These are phyloP conservation scores for Catharanthus roseus DNA, from an alignment of 257 asterid genomes.

Conservation along the genomic window DNA sequence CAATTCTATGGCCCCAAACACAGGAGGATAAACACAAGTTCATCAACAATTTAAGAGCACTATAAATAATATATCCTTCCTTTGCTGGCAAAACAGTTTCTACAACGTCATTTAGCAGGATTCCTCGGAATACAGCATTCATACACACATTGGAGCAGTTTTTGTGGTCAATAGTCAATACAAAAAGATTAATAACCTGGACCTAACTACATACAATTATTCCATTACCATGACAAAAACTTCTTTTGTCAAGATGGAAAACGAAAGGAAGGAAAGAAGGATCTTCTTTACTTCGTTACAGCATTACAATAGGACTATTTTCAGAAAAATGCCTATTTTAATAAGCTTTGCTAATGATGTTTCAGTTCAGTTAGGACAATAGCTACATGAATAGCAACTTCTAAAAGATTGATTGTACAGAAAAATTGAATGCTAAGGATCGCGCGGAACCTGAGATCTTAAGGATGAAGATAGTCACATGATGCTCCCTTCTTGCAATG, in stretches of 20 bases:
- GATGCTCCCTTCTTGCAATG: slow-evolving; percentile 90
- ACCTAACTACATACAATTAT: neutral
- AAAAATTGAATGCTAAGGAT: slow-evolving; percentile 16
- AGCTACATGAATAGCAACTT: slow-evolving; percentile 3
- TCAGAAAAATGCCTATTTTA: neutral
- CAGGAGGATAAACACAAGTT: neutral
- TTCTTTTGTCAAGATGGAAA: neutral
- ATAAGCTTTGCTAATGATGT: neutral
- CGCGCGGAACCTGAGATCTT: slow-evolving; percentile 19
- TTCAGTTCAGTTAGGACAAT: slow-evolving; percentile 7
- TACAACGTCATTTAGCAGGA: neutral
- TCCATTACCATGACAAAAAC: neutral
- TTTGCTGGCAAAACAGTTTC: neutral
- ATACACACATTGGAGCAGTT: neutral
- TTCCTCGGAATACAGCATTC: neutral
- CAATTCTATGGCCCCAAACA: no score
- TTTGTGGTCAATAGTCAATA: neutral
- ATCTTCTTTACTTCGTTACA: neutral
- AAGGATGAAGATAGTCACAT: slow-evolving; percentile 81
- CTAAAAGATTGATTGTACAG: slow-evolving; percentile 26
- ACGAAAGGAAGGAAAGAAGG: neutral
- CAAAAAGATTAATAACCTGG: slow-evolving; percentile 4
- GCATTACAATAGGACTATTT: slow-evolving; percentile 9
- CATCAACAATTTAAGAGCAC: neutral
- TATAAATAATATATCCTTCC: slow-evolving; percentile 1